These are phyloP conservation scores for Saccharomycopsis babjevae DNA, from an alignment of 805 yeast species.

Conservation along the genomic window DNA sequence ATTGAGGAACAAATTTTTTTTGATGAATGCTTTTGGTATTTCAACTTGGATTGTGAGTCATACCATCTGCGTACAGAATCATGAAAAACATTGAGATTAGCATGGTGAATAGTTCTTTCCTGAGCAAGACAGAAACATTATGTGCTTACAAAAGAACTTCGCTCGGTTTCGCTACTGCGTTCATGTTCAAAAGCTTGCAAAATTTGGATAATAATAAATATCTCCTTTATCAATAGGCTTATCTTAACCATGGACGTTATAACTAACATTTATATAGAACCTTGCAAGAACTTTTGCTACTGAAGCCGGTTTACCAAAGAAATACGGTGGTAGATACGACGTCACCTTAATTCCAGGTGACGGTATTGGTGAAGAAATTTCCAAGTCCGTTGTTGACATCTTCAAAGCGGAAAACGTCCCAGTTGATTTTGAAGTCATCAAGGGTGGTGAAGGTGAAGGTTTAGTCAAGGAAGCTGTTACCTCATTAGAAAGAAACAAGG, in stretches of 20 bases:
- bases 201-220: too few relatives aligned
- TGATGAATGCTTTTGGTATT: too few relatives aligned
- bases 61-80: too few relatives aligned
- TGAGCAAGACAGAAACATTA: too few relatives aligned
- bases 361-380: constrained; percentile 94
- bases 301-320: constrained; percentile 65
- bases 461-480: constrained; percentile 78
- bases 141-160: too few relatives aligned
- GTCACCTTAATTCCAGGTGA: constrained; percentile 97
- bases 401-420: constrained; percentile 84
- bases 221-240: not conserved
- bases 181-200: too few relatives aligned
- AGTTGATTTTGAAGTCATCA: constrained; percentile 83
- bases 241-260: too few relatives aligned
- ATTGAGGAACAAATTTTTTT: too few relatives aligned
- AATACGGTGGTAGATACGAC: constrained; percentile 89
- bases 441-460: constrained; percentile 47
- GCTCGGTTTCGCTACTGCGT: too few relatives aligned
- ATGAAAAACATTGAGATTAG: too few relatives aligned
- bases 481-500: constrained; percentile 88
- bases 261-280: constrained; percentile 3
- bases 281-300: constrained; percentile 36
- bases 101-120: too few relatives aligned
- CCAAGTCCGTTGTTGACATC: constrained; percentile 85
- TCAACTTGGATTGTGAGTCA: too few relatives aligned